phyloP scores from a whole-genome alignment of 176 grass and related monocot species.

The Aegilops sharonensis region DNA sequence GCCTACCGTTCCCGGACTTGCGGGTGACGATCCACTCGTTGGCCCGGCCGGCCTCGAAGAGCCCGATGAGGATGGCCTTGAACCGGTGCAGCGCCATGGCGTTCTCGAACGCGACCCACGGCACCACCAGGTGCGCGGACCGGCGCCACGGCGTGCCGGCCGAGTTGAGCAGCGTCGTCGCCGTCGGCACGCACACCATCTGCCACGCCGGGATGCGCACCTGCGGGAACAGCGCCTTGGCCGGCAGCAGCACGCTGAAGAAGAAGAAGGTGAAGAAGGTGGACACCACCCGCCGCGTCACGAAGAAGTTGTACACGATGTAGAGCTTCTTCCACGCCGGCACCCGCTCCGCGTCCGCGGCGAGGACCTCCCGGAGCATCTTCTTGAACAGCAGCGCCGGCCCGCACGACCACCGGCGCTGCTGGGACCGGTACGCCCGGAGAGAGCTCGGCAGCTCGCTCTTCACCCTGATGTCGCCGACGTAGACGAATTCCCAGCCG shows the following conservation, averaged over 20 bases:
- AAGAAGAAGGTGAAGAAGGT: slow-evolving; percentile 68
- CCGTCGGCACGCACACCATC: slow-evolving; percentile 45
- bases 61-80: slow-evolving; percentile 64
- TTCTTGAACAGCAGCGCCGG: slow-evolving; percentile 72
- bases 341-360: slow-evolving; percentile 52
- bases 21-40: slow-evolving; percentile 91
- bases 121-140: slow-evolving; percentile 47
- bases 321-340: slow-evolving; percentile 59
- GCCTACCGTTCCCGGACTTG: slow-evolving; percentile 43
- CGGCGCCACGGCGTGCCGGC: slow-evolving; percentile 66
- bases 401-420: slow-evolving; percentile 91
- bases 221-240: slow-evolving; percentile 47
- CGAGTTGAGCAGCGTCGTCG: slow-evolving; percentile 46
- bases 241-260: slow-evolving; percentile 55
- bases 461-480: slow-evolving; percentile 43
- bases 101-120: slow-evolving; percentile 74
- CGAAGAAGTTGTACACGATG: slow-evolving; percentile 65
- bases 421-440: slow-evolving; percentile 76
- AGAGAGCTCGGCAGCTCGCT: slow-evolving; percentile 65
- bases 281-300: slow-evolving; percentile 45
- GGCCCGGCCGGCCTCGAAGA: slow-evolving; percentile 57
- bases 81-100: slow-evolving; percentile 70
- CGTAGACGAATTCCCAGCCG: slow-evolving; percentile 76
- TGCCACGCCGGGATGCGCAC: slow-evolving; percentile 48
- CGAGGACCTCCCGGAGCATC: slow-evolving; percentile 58